Evolutionary conservation across 768 basidiomycete genomes (phyloP).

Genomic region (Termitomyces sp.): DNA sequence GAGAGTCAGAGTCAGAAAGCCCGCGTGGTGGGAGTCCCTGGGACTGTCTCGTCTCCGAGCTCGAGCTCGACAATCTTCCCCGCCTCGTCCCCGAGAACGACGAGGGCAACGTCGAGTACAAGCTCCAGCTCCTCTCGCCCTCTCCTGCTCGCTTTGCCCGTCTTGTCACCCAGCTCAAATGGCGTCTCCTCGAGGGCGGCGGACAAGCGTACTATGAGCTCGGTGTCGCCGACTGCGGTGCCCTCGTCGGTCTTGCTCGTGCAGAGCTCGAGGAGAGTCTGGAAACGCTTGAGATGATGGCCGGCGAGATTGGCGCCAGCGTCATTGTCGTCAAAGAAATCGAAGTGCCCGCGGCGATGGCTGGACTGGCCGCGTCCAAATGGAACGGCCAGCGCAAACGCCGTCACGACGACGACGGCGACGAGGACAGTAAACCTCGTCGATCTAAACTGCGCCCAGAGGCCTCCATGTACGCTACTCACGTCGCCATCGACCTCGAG

Average conservation of each 20-base stretch:
- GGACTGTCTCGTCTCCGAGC: constrained; percentile 54
- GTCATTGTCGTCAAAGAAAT: constrained; percentile 90
- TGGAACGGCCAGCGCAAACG: constrained; percentile 33
- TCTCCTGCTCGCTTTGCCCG: constrained; percentile 70
- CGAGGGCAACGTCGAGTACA: constrained; percentile 91
- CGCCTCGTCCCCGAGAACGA: constrained; percentile 76
- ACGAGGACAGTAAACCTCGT: constrained; percentile 29
- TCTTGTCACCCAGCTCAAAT: constrained; percentile 93
- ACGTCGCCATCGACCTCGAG: constrained; percentile 55
- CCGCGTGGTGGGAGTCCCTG: constrained; percentile 78
- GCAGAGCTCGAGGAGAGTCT: constrained; percentile 76
- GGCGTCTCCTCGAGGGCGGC: constrained; percentile 84
- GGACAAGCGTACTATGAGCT: constrained; percentile 83
- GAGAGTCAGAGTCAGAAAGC: constrained; percentile 78
- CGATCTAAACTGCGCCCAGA: no score
- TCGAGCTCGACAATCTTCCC: constrained; percentile 39
- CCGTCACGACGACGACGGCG: constrained; percentile 18
- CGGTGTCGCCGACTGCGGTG: constrained; percentile 82
- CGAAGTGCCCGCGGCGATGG: constrained; percentile 59
- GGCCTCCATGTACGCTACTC: no score
- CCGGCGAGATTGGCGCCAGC: constrained; percentile 87
- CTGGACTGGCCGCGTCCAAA: constrained; percentile 28
- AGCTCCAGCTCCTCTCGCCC: constrained; percentile 81
- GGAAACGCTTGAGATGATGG: constrained; percentile 90
- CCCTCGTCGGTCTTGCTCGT: constrained; percentile 72